Percentiles rank a stretch among this genome's conserved stretches.
Conservation (phyloP, 139 green algal genomes). For the Chlamydomonas schloesseri region DNA sequence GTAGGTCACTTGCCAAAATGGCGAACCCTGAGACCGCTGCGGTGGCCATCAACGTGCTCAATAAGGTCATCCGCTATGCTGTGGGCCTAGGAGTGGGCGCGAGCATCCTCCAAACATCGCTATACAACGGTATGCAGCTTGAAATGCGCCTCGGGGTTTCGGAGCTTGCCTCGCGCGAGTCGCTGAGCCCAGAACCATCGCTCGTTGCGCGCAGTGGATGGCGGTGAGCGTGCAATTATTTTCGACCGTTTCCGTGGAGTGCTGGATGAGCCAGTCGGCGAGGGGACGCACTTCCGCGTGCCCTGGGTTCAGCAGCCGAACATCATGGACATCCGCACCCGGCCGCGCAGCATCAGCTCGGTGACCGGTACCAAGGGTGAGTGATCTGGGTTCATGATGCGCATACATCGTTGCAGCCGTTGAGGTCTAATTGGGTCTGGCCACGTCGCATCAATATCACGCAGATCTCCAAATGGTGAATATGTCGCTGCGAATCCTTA, state of each 20-base stretch:
- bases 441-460: not conserved
- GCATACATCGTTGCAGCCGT: too few relatives aligned
- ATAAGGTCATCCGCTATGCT: slow-evolving; percentile 84
- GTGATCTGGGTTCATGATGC: not conserved
- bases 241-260: slow-evolving; percentile 97
- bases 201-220: slow-evolving; percentile 86
- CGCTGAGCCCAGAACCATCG: too few relatives aligned
- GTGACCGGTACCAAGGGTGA: slow-evolving; percentile 98
- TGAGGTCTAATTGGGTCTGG: too few relatives aligned
- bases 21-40: slow-evolving; percentile 45
- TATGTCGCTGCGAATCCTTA: slow-evolving; percentile 96
- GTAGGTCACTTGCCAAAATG: slow-evolving; percentile 20
- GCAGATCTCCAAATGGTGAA: slow-evolving; percentile 99
- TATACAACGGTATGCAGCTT: slow-evolving; percentile 83
- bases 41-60: slow-evolving; percentile 68
- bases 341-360: slow-evolving; percentile 93
- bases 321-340: slow-evolving; percentile 97
- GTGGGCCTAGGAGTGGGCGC: slow-evolving; percentile 83
- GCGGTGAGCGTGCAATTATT: slow-evolving; percentile 96
- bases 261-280: slow-evolving; percentile 79
- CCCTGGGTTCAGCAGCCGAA: slow-evolving; percentile 93
- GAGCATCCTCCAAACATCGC: slow-evolving; percentile 78
- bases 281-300: slow-evolving; percentile 95
- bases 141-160: not conserved
- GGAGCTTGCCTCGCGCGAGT: too few relatives aligned